These are phyloP conservation scores for Cicer cuneatum DNA, from an alignment of 306 rosid species.

Conservation along the genomic window DNA sequence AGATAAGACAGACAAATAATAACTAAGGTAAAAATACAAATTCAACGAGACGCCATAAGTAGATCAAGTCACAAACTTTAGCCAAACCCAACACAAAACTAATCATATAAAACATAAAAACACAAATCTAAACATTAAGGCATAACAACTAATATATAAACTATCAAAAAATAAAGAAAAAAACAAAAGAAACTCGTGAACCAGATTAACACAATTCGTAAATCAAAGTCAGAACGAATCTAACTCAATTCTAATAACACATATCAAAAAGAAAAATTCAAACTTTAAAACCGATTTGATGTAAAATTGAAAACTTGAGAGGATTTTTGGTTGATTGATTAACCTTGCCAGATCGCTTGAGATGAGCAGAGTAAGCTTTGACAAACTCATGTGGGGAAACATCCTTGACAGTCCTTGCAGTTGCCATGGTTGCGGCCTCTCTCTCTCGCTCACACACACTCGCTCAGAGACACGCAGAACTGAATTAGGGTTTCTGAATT, in stretches of 20 bases:
- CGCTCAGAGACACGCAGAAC: background rate
- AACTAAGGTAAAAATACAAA: background rate
- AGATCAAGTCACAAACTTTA: background rate
- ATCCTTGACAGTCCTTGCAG: conserved; percentile 51
- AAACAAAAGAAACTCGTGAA: background rate
- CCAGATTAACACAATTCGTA: background rate
- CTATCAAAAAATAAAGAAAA: too few species aligned
- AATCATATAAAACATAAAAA: background rate
- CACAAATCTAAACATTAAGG: background rate
- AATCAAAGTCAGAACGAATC: background rate
- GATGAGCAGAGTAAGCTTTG: conserved; percentile 52
- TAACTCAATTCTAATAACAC: background rate
- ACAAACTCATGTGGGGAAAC: conserved; percentile 55
- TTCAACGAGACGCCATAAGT: background rate
- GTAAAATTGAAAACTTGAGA: background rate
- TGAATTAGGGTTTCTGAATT: conserved; percentile 17
- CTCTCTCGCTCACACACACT: background rate
- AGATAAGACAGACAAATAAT: background rate
- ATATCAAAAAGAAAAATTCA: background rate
- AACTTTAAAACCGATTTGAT: too few species aligned
- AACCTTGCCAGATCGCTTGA: conserved; percentile 55
- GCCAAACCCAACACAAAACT: background rate
- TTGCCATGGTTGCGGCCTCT: conserved; percentile 44
- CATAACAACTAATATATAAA: background rate
- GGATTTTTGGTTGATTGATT: background rate